Evolutionary conservation across 1,139 yeast genomes (phyloP), one percentile per base, ranked within the genome.

Genomic region (Geotrichum bryndzae): DNA sequence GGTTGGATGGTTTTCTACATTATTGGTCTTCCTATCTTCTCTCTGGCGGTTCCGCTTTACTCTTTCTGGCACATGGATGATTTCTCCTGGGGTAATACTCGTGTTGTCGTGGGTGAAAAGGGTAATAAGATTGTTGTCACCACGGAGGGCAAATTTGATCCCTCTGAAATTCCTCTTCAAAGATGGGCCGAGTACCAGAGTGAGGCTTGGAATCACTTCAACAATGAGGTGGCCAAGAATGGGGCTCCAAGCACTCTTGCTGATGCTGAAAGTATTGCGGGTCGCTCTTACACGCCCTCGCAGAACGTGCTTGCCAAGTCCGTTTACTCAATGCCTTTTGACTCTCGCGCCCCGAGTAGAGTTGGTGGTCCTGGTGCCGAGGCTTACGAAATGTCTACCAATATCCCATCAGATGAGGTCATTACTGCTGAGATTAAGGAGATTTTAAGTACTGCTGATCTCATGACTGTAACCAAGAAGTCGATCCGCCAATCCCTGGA

Each of bases 51-150:
- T 31, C 78, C 78, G 1, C 67, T 75, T 41, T 75, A 74, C 63
- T 73, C 78, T 15, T 75, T 75, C 68, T 75, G 78, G 78, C 69
- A 75, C 58, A 74, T 73, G 72, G 78, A 75, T 60, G 68, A 75
- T 63, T 75, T 75, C 66, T 63, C 73, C 10, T 77, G 80, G 80
- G 80, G 80, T 66, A 76, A 76, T 59, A 77, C 80, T 11, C 77
- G 80, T 63, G 68, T 75, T 27, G 80, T 76, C 18, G 69, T 77
- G 35, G 79, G 76, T 45, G 79, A 77, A 62, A 70, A 75, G 60
- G 73, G 72, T 58, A 77, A 77, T 56, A 73, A 73, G 61, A 72
- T 74, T 61, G 68, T 72, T n/a, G 70, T 76, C 1, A 65, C 70
- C 5, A 72, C 69, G 33, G 74, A 72, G 38, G 75, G 73, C 15